These are phyloP conservation scores for Xanthoceras sorbifolium DNA, from an alignment of 345 rosid genomes.

Conservation along the genomic window DNA sequence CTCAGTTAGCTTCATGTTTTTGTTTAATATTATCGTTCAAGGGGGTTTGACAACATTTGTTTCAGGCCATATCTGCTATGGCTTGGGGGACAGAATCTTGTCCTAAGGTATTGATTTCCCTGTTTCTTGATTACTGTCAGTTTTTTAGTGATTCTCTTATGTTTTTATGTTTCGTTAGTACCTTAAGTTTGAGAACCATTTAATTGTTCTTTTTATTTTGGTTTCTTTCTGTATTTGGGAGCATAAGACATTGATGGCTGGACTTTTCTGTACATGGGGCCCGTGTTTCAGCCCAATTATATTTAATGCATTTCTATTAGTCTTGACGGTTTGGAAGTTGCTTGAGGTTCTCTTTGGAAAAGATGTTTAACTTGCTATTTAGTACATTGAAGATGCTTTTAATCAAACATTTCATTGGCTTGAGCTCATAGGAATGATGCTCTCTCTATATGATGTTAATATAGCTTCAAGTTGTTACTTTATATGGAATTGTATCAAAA, in stretches of 20 bases:
- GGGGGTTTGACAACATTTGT: slow-evolving; percentile 1
- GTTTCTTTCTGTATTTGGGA: not conserved
- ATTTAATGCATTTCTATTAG: not conserved
- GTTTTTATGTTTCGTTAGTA: not conserved
- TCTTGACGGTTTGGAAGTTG: not conserved
- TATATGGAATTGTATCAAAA: not conserved
- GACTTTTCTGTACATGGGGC: not conserved
- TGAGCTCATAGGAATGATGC: not conserved
- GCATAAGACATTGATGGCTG: not conserved
- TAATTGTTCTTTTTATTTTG: not conserved
- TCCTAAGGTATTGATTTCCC: slow-evolving; percentile 66
- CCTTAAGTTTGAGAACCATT: not conserved
- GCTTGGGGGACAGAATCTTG: slow-evolving; percentile 98
- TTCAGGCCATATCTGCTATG: slow-evolving; percentile 94
- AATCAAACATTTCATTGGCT: not conserved
- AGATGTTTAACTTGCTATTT: not conserved
- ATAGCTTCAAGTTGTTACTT: not conserved
- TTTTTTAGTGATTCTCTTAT: not conserved
- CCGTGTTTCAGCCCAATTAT: not conserved
- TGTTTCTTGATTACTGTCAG: not conserved
- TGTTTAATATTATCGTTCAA: not conserved
- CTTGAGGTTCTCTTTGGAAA: not conserved
- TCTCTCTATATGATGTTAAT: not conserved
- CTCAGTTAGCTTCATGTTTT: not conserved
- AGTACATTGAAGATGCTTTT: not conserved